phyloP scores from a whole-genome alignment of 805 yeast species.

The Teunomyces kruisii region DNA sequence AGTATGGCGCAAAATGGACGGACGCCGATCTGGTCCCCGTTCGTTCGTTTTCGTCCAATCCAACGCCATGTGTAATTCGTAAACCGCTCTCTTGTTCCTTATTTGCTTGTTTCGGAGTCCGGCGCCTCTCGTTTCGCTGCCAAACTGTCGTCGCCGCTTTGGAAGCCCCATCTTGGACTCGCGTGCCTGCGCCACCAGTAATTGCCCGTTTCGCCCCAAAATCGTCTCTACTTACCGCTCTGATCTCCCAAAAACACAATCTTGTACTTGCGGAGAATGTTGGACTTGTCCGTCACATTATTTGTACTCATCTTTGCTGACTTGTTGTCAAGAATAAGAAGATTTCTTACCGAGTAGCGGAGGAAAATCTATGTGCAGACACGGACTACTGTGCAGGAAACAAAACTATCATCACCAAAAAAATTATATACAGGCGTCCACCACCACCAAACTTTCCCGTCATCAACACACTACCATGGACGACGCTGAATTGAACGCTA shows the following conservation, averaged over 20 bases:
- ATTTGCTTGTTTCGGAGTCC: too few species aligned
- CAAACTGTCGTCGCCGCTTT: neutral
- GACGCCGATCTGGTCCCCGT: too few species aligned
- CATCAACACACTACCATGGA: slow-evolving; percentile 53
- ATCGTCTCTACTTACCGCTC: slow-evolving; percentile 54
- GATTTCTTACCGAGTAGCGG: neutral
- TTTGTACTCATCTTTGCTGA: slow-evolving; percentile 4
- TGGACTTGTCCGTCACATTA: slow-evolving; percentile 30
- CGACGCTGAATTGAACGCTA: slow-evolving; percentile 82
- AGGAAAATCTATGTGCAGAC: neutral
- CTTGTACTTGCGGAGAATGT: slow-evolving; percentile 66
- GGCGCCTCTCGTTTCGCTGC: too few species aligned
- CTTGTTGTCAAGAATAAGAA: neutral
- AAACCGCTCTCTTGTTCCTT: too few species aligned
- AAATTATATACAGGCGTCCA: neutral
- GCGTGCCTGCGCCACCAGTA: neutral
- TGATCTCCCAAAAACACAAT: slow-evolving; percentile 97
- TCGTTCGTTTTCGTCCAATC: too few species aligned
- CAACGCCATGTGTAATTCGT: too few species aligned
- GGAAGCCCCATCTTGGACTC: neutral
- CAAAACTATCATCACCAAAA: neutral
- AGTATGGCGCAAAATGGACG: too few species aligned
- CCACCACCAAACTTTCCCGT: neutral
- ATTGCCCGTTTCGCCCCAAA: neutral
- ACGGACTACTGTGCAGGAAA: neutral